These are phyloP conservation scores for Termitomyces sp. DNA, from an alignment of 768 basidiomycete genomes.

Conservation along the genomic window DNA sequence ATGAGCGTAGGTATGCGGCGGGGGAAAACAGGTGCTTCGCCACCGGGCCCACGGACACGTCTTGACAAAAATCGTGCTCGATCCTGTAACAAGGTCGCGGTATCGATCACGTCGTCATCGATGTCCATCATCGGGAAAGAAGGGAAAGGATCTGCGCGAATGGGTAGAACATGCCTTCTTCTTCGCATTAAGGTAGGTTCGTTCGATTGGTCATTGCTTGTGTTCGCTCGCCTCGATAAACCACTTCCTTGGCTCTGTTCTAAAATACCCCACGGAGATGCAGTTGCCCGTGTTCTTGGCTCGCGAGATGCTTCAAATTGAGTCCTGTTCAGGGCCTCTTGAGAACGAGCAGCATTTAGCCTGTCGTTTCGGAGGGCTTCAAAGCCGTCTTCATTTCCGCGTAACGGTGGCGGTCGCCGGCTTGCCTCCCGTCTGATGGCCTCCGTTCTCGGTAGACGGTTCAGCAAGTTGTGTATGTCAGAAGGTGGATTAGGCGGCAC, in stretches of 20 bases:
- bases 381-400: conserved; percentile 20
- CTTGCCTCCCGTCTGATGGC: conserved; percentile 19
- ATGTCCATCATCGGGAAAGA: neutral
- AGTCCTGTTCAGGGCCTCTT: conserved; percentile 22
- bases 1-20: conserved; percentile 9
- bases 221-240: neutral
- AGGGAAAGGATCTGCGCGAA: neutral
- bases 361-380: conserved; percentile 27
- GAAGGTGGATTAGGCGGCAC: neutral
- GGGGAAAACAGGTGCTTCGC: conserved; percentile 12
- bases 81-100: neutral
- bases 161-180: neutral
- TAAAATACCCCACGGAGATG: conserved; percentile 11
- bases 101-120: neutral
- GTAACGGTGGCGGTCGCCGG: conserved; percentile 1
- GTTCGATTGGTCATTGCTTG: neutral
- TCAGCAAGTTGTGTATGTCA: conserved; percentile 20
- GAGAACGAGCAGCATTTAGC: conserved; percentile 20
- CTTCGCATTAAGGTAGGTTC: neutral
- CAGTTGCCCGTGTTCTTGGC: neutral
- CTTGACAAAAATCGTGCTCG: neutral
- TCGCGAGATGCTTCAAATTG: conserved; percentile 17
- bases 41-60: conserved; percentile 6
- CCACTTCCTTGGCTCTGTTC: conserved; percentile 3
- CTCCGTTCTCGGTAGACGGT: conserved; percentile 20